These are phyloP conservation scores for Solanum piurae DNA, from an alignment of 257 asterid genomes.

Conservation along the genomic window DNA sequence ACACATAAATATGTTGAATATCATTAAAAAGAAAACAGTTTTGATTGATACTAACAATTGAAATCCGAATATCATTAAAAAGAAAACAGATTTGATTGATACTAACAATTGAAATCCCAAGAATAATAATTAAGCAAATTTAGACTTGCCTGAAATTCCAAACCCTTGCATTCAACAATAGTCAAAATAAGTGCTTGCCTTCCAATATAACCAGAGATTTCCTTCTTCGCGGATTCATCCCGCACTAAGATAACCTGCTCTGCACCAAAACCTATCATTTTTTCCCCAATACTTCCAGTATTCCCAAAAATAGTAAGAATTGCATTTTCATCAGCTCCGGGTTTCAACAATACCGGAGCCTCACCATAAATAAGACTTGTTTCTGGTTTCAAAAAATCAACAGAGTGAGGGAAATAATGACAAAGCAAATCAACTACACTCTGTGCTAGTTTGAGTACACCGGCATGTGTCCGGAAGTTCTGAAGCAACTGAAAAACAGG, in stretches of 20 bases:
- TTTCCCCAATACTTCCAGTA: slow-evolving; percentile 16
- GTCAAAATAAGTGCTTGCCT: slow-evolving; percentile 50
- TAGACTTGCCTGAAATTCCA: slow-evolving; percentile 49
- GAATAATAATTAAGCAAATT: background rate
- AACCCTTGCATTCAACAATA: slow-evolving; percentile 60
- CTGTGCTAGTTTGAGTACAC: slow-evolving; percentile 54
- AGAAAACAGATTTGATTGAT: background rate
- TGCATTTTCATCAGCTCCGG: slow-evolving; percentile 39
- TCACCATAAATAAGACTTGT: slow-evolving; percentile 53
- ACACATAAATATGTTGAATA: background rate
- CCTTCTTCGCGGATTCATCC: slow-evolving; percentile 33
- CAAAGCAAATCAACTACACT: slow-evolving; percentile 46
- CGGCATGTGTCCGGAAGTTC: slow-evolving; percentile 63
- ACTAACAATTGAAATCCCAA: background rate
- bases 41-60: background rate
- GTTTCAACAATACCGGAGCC: slow-evolving; percentile 47
- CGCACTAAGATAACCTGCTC: slow-evolving; percentile 61
- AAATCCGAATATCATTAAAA: background rate
- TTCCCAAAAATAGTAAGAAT: slow-evolving; percentile 44
- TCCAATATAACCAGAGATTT: slow-evolving; percentile 29
- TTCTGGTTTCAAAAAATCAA: slow-evolving; percentile 48
- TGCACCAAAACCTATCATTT: slow-evolving; percentile 56
- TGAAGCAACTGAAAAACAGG: slow-evolving; percentile 34
- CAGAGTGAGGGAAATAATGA: slow-evolving; percentile 42
- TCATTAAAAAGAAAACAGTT: background rate